Base-by-base conservation (phyloP, 495 filamentous ascomycete species). In the Cercophora scortea region DNA sequence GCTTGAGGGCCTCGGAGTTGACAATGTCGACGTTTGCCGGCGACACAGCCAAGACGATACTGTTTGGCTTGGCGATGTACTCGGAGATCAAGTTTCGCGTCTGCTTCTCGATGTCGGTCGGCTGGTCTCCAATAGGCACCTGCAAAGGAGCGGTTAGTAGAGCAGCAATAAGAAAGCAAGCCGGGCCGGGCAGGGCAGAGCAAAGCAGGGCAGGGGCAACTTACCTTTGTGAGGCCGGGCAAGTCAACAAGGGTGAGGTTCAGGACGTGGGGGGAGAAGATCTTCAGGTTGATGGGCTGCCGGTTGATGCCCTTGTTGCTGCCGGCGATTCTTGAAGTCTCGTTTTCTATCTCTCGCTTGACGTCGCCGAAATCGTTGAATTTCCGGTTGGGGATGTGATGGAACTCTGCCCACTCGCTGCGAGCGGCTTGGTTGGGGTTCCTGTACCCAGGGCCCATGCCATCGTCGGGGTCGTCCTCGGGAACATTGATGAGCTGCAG, bases 31-130 rank as follows among this genome's bases (percentile, higher is more conserved):
- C 94, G 66, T 99, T 99, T 12, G 93, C 93, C 0, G 93, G 93
- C 4, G 93, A 99, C 6, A 99, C 93, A 45, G 93, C 93, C 35
- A 99, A 77, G 58, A 99, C 85, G 65, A 99, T 95, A 65, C 90
- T 97, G 76, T 99, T 99, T 7, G 93, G 93, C 68, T 99, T 99
- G 10, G 93, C 93, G 59, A 96, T 99, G 62, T 99, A 99, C 74
- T 99, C 93, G 50, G 91, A 82, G 55, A 99, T 99, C 52, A 99
- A 79, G 50, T 90, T 95, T 41, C 94, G 83, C 4, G 94, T 99
- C 71, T 99, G 93, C 69, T 97, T 97, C 72, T 99, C 93, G 59
- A 99, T 99, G 66, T 99, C 93, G 54, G 88, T 84, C 16, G 93
- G 93, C 69, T 99, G 93, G 66, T 99, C 93, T 49, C 93, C 93